Base-by-base conservation (phyloP, 352 stramenopile species). In the Blastocystis sp. region DNA sequence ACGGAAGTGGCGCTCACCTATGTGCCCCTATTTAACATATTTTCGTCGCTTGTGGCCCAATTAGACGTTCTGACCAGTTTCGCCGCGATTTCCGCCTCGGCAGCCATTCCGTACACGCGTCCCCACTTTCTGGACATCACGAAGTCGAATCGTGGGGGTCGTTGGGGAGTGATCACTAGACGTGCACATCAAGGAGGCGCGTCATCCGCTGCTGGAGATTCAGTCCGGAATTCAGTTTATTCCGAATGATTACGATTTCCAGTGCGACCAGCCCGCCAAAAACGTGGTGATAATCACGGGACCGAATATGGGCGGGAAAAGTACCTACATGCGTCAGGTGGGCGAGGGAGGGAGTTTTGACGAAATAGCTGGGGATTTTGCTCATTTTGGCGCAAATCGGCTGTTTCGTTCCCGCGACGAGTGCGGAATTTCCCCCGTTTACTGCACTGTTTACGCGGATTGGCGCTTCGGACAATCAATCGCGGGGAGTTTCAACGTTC, bases 221-320 rank as follows among this genome's bases (percentile, higher is more conserved):
- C 94, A 98, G 87, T 95, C 98, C 71, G 88, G 90, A 16, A 90
- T 95, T n/a, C 88, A 92, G 36, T 99, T 98, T 89, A 99, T 99
- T 87, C 92, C 96, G 24, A 99, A 99, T 88, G 92, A 98, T 90
- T 95, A 98, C 87, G 89, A 90, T 34, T 89, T 98, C 18, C 81
- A 86, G 6, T 6, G 21, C 4, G 36, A 32, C 1, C 21, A 38
- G 3, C 8, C 6, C 0, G 36, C 24, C 34, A 4, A 29, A 11
- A 32, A 81, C 27, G 92, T 91, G 49, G 90, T 96, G 84, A 88
- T 99, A 27, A 93, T 99, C 40, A 99, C 96, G 0, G 97, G 97
- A 4, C 97, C 97, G 0, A 99, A 99, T 89, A 98, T 98, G 94
- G 94, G 94, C 72, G 95, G 95, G 73, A 98, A 99, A 87, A 96